Percentiles rank a stretch among this genome's conserved stretches.
Evolutionary conservation across 2,329 filamentous ascomycete species (phyloP).

Genomic region (Monosporascus cannonballus): DNA sequence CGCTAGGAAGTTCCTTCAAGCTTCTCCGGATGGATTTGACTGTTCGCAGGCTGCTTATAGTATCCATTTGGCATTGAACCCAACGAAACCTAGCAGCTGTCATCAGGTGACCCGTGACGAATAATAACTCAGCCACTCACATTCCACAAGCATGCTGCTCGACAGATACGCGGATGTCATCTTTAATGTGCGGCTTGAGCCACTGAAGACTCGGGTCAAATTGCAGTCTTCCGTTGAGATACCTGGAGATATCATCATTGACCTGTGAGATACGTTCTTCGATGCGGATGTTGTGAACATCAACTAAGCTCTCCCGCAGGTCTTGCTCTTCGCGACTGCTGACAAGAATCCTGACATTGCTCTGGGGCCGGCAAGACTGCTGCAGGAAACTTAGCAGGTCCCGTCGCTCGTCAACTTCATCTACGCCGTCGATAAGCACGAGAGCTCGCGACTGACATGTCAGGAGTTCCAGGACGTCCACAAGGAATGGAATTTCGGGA

Average conservation of each 20-base stretch:
- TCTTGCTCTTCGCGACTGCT: slow-evolving; percentile 3
- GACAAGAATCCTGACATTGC: slow-evolving; percentile 3
- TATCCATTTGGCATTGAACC: slow-evolving; percentile 8
- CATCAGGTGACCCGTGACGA: not conserved
- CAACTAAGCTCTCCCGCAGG: slow-evolving; percentile 1
- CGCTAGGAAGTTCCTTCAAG: not conserved
- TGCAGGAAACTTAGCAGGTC: slow-evolving; percentile 1
- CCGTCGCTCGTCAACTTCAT: slow-evolving; percentile 3
- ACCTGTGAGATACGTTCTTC: slow-evolving; percentile 2
- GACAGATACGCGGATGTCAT: not conserved
- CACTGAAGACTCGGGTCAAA: slow-evolving; percentile 4
- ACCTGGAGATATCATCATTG: slow-evolving; percentile 3
- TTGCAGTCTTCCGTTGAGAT: slow-evolving; percentile 1
- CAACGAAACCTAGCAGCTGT: slow-evolving; percentile 5
- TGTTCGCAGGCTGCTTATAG: slow-evolving; percentile 2
- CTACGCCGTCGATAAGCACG: slow-evolving; percentile 2
- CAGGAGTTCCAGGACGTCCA: not conserved
- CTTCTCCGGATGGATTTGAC: slow-evolving; percentile 2
- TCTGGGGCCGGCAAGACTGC: not conserved
- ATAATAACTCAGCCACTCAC: not conserved
- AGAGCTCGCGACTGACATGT: not conserved
- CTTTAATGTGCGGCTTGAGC: slow-evolving; percentile 1
- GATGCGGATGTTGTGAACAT: slow-evolving; percentile 2
- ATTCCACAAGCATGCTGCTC: not conserved
- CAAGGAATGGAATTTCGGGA: slow-evolving; percentile 1